Evolutionary conservation across 768 basidiomycete genomes (phyloP).

Genomic region (Coprinopsis strossmayeri): DNA sequence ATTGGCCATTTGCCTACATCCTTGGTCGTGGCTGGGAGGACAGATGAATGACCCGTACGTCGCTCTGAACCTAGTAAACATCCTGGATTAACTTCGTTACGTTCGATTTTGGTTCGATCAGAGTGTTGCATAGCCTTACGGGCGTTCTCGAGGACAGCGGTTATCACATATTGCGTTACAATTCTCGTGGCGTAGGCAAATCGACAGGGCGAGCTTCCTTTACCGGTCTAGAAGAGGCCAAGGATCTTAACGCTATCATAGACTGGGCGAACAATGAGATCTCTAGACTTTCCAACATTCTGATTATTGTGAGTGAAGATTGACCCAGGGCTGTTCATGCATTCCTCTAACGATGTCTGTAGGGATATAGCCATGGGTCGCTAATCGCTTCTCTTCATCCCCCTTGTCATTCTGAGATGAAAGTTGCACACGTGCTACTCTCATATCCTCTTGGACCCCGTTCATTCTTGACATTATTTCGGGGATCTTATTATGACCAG

Average conservation of each 20-base stretch:
- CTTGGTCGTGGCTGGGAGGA: conserved; percentile 84
- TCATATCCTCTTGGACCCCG: conserved; percentile 74
- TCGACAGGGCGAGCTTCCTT: conserved; percentile 72
- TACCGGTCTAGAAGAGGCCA: conserved; percentile 62
- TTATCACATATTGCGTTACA: conserved; percentile 64
- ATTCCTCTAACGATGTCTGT: not conserved
- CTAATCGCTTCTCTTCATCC: conserved; percentile 66
- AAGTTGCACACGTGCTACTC: conserved; percentile 59
- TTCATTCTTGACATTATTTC: conserved; percentile 64
- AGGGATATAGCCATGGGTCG: conserved; percentile 84
- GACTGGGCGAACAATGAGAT: conserved; percentile 43
- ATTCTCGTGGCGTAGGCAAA: conserved; percentile 70
- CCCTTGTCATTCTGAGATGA: conserved; percentile 25
- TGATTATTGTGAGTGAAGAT: conserved; percentile 48
- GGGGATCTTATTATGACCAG: conserved; percentile 43
- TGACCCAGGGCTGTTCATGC: not conserved
- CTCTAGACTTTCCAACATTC: conserved; percentile 32
- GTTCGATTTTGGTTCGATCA: too few relatives aligned
- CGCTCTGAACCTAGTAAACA: conserved; percentile 5
- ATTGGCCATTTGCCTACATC: conserved; percentile 69
- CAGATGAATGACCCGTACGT: conserved; percentile 72
- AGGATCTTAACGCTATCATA: conserved; percentile 62
- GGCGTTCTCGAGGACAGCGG: conserved; percentile 33
- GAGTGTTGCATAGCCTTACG: conserved; percentile 38
- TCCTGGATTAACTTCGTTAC: too few relatives aligned